Percentiles rank a stretch among this genome's conserved stretches.
Conservation (phyloP, 2,329 filamentous ascomycete species). For the Epichloe gansuensis region DNA sequence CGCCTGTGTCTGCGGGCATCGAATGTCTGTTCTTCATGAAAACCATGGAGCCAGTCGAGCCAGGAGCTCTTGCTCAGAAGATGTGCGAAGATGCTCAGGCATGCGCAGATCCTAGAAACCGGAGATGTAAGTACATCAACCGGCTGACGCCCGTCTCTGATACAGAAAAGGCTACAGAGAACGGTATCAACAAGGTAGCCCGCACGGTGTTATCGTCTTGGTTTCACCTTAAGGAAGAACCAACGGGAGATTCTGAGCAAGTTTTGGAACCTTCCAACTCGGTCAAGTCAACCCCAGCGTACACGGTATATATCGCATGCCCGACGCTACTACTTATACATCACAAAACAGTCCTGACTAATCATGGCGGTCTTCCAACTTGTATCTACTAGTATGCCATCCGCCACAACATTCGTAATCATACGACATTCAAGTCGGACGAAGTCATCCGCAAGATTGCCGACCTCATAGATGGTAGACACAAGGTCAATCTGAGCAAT, state of each 20-base stretch:
- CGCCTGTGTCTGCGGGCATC: slow-evolving; percentile 41
- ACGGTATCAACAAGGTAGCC: slow-evolving; percentile 54
- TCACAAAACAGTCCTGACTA: neutral
- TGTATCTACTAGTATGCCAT: slow-evolving; percentile 63
- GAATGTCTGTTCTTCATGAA: slow-evolving; percentile 54
- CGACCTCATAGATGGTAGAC: slow-evolving; percentile 47
- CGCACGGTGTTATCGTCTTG: slow-evolving; percentile 48
- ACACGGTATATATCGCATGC: slow-evolving; percentile 28
- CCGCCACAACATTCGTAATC: slow-evolving; percentile 63
- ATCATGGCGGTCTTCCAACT: neutral
- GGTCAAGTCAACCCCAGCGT: slow-evolving; percentile 12
- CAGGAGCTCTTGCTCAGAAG: slow-evolving; percentile 37
- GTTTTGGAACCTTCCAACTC: neutral
- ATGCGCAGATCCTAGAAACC: slow-evolving; percentile 27
- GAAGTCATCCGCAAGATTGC: slow-evolving; percentile 62
- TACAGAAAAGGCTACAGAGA: slow-evolving; percentile 54
- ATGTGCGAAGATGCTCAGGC: slow-evolving; percentile 43
- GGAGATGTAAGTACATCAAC: slow-evolving; percentile 47
- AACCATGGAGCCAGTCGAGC: slow-evolving; percentile 42
- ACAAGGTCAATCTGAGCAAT: slow-evolving; percentile 66
- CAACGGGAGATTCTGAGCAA: slow-evolving; percentile 8
- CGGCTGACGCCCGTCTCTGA: slow-evolving; percentile 39
- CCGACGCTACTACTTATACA: neutral
- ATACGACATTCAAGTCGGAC: slow-evolving; percentile 55
- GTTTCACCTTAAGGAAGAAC: slow-evolving; percentile 38